Conservation (phyloP, 768 basidiomycete species). For the Multifurca ochricompacta region DNA sequence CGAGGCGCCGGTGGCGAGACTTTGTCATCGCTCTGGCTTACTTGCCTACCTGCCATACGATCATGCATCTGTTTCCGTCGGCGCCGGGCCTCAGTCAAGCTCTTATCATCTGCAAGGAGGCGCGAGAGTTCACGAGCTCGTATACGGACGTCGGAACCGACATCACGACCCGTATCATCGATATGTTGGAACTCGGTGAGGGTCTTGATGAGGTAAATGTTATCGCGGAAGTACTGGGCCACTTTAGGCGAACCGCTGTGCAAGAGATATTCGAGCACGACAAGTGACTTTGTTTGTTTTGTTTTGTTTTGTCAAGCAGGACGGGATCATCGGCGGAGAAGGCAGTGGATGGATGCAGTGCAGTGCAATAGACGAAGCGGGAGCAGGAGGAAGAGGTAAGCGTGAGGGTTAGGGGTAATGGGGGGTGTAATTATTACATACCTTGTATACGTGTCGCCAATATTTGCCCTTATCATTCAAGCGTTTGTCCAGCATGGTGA, state of each 20-base stretch:
- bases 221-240: constrained; percentile 93
- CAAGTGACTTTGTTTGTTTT: constrained; percentile 55
- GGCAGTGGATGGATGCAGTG: too few relatives aligned
- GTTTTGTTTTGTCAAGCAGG: too few relatives aligned
- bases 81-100: constrained; percentile 72
- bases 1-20: constrained; percentile 24
- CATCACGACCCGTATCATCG: constrained; percentile 88
- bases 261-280: constrained; percentile 85
- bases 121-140: constrained; percentile 96
- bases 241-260: constrained; percentile 95
- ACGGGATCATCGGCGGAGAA: background rate
- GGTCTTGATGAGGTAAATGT: constrained; percentile 94
- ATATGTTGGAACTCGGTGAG: constrained; percentile 95
- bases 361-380: too few relatives aligned
- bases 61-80: constrained; percentile 81
- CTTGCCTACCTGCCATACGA: constrained; percentile 57
- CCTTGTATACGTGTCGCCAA: constrained; percentile 99
- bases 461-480: constrained; percentile 98
- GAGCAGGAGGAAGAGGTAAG: too few relatives aligned
- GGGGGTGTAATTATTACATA: too few relatives aligned
- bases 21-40: constrained; percentile 34
- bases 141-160: constrained; percentile 90
- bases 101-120: constrained; percentile 71
- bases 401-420: too few relatives aligned
- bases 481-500: constrained; percentile 97